These are phyloP conservation scores for Xylariomycetidae sp. DNA, from an alignment of 2,329 filamentous ascomycete species.

Conservation along the genomic window DNA sequence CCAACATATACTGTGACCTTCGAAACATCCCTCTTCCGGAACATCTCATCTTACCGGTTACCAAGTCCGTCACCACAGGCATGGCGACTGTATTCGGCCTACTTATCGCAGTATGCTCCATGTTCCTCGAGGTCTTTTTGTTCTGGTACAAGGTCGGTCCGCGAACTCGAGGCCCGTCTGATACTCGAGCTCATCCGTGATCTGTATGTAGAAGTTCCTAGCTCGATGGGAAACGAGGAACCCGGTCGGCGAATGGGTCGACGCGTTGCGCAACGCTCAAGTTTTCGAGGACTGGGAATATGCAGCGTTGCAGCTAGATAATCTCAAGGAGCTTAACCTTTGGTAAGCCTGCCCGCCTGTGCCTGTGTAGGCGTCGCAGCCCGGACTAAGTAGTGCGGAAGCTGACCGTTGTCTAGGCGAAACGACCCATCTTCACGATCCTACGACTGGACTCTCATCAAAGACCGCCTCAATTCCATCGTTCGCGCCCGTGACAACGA, in stretches of 20 bases:
- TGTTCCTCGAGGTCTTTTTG: constrained; percentile 56
- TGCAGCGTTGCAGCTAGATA: constrained; percentile 78
- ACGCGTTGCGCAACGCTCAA: constrained; percentile 60
- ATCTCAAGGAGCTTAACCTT: constrained; percentile 71
- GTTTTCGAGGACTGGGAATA: constrained; percentile 83
- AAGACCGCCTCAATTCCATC: constrained; percentile 68
- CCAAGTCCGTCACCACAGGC: constrained; percentile 6
- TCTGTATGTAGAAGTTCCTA: constrained; percentile 56
- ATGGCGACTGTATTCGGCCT: constrained; percentile 26
- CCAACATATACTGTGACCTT: no score
- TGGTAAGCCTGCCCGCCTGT: no score
- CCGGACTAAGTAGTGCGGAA: constrained; percentile 13
- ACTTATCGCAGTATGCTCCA: constrained; percentile 46
- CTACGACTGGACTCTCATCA: constrained; percentile 84
- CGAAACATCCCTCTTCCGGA: constrained; percentile 1
- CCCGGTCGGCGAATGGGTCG: constrained; percentile 60
- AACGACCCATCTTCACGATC: constrained; percentile 74
- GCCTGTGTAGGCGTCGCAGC: no score
- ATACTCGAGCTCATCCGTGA: constrained; percentile 8
- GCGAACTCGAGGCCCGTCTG: background rate
- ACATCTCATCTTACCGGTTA: constrained; percentile 8
- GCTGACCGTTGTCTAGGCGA: constrained; percentile 49
- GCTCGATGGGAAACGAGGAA: constrained; percentile 64
- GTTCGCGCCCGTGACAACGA: constrained; percentile 63
- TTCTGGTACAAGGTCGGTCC: constrained; percentile 57